Percentiles rank a stretch among this genome's conserved stretches.
These are phyloP conservation scores for Euphorbia corollata DNA, from an alignment of 441 rosid species.

Conservation along the genomic window DNA sequence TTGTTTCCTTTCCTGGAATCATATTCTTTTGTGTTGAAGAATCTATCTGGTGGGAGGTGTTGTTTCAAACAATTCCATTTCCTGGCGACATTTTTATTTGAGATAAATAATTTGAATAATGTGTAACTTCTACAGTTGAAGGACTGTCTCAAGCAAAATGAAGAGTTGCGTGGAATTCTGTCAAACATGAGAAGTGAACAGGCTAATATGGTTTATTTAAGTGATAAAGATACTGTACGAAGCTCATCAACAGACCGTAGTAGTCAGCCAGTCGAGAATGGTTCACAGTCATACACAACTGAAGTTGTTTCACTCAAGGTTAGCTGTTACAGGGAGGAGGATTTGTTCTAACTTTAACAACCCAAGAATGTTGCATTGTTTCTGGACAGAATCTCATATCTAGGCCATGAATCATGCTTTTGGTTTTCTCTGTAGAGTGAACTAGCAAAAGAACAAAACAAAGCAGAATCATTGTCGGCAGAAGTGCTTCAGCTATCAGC, in stretches of 20 bases:
- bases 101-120: not conserved
- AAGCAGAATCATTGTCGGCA: constrained; percentile 73
- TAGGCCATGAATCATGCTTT: not conserved
- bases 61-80: too few species aligned
- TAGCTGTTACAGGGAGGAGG: constrained; percentile 17
- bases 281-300: constrained; percentile 33
- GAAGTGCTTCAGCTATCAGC: constrained; percentile 80
- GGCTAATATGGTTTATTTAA: constrained; percentile 19
- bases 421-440: constrained; percentile 41
- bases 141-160: constrained; percentile 79
- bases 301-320: constrained; percentile 72
- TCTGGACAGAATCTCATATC: not conserved
- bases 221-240: constrained; percentile 19
- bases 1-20: not conserved
- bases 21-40: not conserved
- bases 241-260: constrained; percentile 23
- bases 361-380: not conserved
- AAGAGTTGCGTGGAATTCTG: constrained; percentile 64
- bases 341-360: not conserved
- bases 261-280: constrained; percentile 28
- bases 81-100: not conserved
- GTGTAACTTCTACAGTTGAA: constrained; percentile 47
- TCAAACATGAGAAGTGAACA: constrained; percentile 67
- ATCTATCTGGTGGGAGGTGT: too few species aligned
- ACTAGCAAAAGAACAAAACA: constrained; percentile 75